phyloP scores from a whole-genome alignment of 169 alveolate species.

The Neospora caninum region DNA sequence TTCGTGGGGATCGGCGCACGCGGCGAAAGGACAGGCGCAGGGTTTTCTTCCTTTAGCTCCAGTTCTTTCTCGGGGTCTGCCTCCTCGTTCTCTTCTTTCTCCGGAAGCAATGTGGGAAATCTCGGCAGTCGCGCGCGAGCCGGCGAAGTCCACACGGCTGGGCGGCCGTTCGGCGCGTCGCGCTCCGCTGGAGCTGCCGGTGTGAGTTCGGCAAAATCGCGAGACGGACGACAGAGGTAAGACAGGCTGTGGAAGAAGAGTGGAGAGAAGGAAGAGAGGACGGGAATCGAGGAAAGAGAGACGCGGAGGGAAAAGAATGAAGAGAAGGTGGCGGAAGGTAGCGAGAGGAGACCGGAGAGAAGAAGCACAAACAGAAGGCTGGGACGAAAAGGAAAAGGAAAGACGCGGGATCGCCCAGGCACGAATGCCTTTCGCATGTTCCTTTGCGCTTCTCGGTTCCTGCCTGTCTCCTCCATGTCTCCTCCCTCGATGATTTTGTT shows the following conservation, averaged over 20 bases:
- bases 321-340: background rate
- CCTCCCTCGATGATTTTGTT: background rate
- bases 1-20: background rate
- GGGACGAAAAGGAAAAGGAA: background rate
- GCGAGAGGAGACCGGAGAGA: background rate
- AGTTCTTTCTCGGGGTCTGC: background rate
- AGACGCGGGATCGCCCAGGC: background rate
- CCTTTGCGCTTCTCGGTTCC: background rate
- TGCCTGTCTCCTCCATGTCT: background rate
- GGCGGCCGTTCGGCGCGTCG: background rate
- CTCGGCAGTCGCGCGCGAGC: background rate
- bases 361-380: too few relatives aligned
- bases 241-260: too few relatives aligned
- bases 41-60: background rate
- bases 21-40: background rate
- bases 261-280: too few relatives aligned
- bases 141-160: background rate
- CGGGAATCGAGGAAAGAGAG: too few relatives aligned
- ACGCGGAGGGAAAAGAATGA: too few relatives aligned
- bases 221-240: background rate
- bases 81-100: background rate
- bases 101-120: background rate
- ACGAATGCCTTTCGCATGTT: background rate
- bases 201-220: background rate
- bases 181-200: background rate